Conservation (phyloP, 2,329 filamentous ascomycete genomes). For the Aspergillus fijiensis region DNA sequence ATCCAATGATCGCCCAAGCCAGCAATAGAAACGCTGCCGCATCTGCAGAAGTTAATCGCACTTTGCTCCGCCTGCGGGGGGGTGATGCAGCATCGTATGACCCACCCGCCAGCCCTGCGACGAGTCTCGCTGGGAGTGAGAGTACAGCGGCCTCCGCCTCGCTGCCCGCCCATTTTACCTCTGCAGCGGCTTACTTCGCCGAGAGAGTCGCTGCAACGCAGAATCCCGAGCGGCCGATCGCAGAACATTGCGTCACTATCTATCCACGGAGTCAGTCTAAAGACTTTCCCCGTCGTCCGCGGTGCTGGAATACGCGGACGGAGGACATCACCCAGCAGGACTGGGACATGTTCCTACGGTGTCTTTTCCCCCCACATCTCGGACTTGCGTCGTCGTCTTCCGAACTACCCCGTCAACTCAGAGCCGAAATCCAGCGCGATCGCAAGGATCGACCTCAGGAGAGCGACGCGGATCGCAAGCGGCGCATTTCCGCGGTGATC, state of each 20-base stretch:
- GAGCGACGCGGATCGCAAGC: conserved; percentile 40
- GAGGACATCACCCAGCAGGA: conserved; percentile 42
- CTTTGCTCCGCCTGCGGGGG: conserved; percentile 21
- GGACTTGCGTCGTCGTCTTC: conserved; percentile 38
- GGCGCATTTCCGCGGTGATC: conserved; percentile 40
- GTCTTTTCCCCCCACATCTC: conserved; percentile 42
- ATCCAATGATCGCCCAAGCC: conserved; percentile 33
- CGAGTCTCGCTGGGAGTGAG: conserved; percentile 15
- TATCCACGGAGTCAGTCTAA: conserved; percentile 43
- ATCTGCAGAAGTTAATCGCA: conserved; percentile 13
- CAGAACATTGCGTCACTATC: conserved; percentile 42
- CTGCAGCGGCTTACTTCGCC: conserved; percentile 40
- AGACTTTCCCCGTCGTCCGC: conserved; percentile 43
- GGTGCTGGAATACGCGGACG: conserved; percentile 39
- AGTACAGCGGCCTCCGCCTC: conserved; percentile 14
- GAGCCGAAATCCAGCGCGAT: conserved; percentile 43
- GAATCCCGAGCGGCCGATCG: conserved; percentile 24
- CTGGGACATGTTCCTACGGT: conserved; percentile 45
- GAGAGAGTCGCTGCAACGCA: conserved; percentile 32
- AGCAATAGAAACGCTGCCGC: conserved; percentile 21
- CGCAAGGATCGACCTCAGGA: conserved; percentile 45
- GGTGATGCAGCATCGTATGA: conserved; percentile 19
- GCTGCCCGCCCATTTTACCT: conserved; percentile 35
- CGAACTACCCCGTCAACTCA: conserved; percentile 38
- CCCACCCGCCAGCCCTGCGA: conserved; percentile 17